These are phyloP conservation scores for Diaporthe vaccinii DNA, from an alignment of 2,329 filamentous ascomycete genomes.

Conservation along the genomic window DNA sequence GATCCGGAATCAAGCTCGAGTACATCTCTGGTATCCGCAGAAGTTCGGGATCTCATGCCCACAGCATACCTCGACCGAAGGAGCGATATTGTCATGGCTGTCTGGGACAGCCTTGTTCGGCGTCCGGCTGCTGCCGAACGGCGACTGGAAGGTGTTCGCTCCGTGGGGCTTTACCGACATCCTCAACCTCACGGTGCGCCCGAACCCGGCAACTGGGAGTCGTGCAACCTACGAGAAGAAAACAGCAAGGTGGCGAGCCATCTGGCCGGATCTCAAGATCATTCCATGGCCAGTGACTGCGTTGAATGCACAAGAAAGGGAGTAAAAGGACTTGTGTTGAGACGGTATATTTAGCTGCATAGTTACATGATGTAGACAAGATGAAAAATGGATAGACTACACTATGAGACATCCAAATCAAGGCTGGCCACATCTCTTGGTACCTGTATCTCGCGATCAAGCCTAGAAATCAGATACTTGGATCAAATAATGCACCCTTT, in stretches of 20 bases:
- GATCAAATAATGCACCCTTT: too few species aligned
- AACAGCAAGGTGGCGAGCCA: conserved; percentile 47
- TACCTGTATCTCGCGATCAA: neutral
- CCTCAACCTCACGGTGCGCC: conserved; percentile 51
- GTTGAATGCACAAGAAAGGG: neutral
- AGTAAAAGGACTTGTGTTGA: neutral
- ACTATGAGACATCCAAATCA: neutral
- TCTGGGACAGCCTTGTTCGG: conserved; percentile 53
- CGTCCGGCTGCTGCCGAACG: conserved; percentile 45
- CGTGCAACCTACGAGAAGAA: conserved; percentile 50
- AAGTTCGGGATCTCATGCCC: conserved; percentile 51
- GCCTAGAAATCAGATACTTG: neutral
- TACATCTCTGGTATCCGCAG: conserved; percentile 54
- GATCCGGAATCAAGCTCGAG: conserved; percentile 55
- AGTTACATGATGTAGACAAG: neutral
- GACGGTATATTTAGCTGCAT: neutral
- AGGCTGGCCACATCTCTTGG: neutral
- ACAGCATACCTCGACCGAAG: conserved; percentile 49
- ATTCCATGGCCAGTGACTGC: conserved; percentile 36
- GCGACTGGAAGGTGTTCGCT: conserved; percentile 52
- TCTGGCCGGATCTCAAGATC: conserved; percentile 49
- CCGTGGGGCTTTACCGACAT: conserved; percentile 53
- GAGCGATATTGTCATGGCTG: conserved; percentile 52
- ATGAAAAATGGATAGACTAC: neutral
- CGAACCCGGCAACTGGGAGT: conserved; percentile 48